Percentiles rank a stretch among this genome's conserved stretches.
phyloP scores from a whole-genome alignment of 441 rosid species.

The Croton laevigatus region DNA sequence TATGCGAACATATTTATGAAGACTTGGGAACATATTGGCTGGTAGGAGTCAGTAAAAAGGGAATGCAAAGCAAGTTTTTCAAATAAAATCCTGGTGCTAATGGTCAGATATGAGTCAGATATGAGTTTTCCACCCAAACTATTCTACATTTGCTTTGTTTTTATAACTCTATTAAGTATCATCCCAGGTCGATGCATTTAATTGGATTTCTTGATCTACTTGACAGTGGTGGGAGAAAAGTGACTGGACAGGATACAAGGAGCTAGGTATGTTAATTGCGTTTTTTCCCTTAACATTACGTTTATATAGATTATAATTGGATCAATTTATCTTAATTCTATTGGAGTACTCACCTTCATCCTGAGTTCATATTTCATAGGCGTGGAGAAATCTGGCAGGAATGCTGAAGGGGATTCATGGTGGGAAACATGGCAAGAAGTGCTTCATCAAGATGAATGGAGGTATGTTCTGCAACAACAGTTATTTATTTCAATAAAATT shows the following conservation, averaged over 20 bases:
- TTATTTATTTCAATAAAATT: conserved; percentile 13
- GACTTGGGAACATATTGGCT: background rate
- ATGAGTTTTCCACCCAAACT: conserved; percentile 10
- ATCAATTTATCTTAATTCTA: background rate
- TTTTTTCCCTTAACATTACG: conserved; percentile 14
- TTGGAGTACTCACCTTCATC: conserved; percentile 16
- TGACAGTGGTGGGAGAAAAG: conserved; percentile 99
- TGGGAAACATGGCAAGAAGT: conserved; percentile 99
- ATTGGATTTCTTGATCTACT: conserved; percentile 78
- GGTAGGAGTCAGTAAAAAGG: background rate
- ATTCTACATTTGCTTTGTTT: conserved; percentile 32
- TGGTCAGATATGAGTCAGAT: conserved; percentile 12
- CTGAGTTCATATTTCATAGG: conserved; percentile 43
- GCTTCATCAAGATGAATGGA: conserved; percentile 98
- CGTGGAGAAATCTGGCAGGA: conserved; percentile 96
- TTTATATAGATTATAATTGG: conserved; percentile 3
- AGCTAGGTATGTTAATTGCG: conserved; percentile 65
- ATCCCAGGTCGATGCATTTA: conserved; percentile 68
- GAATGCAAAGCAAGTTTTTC: background rate
- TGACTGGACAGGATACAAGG: conserved; percentile 99
- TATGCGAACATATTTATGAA: background rate
- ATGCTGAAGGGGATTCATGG: conserved; percentile 97
- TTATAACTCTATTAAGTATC: conserved; percentile 47
- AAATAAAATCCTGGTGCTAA: background rate
- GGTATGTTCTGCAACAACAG: conserved; percentile 41